Conservation (phyloP, 2,329 filamentous ascomycete species). For the Pyricularia sp. region DNA sequence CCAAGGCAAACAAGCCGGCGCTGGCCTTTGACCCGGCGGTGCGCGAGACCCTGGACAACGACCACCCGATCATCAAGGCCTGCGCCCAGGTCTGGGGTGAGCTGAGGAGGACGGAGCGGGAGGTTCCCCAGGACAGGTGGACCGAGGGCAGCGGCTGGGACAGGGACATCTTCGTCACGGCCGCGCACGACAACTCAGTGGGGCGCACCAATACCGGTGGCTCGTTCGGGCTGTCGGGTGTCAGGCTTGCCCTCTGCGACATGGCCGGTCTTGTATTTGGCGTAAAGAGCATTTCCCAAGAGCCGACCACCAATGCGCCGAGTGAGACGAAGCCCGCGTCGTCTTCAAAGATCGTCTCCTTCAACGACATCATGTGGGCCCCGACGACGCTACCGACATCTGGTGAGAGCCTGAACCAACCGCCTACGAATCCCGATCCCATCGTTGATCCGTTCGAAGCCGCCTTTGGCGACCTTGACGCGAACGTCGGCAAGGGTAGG, state of each 20-base stretch:
- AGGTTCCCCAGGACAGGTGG: constrained; percentile 15
- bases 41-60: background rate
- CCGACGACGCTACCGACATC: background rate
- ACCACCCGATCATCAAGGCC: constrained; percentile 10
- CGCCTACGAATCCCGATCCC: background rate
- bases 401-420: background rate
- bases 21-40: background rate
- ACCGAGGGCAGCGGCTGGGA: constrained; percentile 20
- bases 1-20: constrained; percentile 44
- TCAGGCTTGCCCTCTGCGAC: constrained; percentile 21
- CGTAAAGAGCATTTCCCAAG: no score
- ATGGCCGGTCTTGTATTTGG: constrained; percentile 24
- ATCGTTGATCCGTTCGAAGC: background rate
- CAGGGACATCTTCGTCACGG: constrained; percentile 21
- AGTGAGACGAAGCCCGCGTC: background rate
- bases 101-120: constrained; percentile 16
- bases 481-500: background rate
- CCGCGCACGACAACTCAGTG: constrained; percentile 11
- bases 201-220: constrained; percentile 19
- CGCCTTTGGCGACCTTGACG: background rate
- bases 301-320: background rate
- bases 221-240: constrained; percentile 20
- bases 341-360: constrained; percentile 18
- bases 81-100: constrained; percentile 21
- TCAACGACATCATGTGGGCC: constrained; percentile 21